Conservation (phyloP, 2,329 filamentous ascomycete species). For the Falciphora oryzae region DNA sequence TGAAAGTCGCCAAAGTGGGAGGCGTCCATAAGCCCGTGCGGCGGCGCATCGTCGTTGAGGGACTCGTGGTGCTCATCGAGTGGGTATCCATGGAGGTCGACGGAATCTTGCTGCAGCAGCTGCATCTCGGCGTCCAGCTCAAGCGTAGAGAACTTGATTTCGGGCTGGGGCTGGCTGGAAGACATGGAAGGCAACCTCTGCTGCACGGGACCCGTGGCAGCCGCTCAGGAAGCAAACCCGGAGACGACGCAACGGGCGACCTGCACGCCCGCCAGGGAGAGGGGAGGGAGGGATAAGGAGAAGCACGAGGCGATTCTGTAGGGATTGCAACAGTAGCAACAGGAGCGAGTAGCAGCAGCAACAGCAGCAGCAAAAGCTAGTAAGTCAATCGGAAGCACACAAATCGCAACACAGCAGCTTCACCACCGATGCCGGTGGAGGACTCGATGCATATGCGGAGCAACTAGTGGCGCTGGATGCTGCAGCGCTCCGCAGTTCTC, state of each 20-base stretch:
- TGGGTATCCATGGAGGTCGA: slow-evolving; percentile 30
- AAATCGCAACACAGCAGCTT: neutral
- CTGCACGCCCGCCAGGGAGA: neutral
- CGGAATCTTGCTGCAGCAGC: slow-evolving; percentile 24
- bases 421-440: slow-evolving; percentile 1
- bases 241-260: neutral
- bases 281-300: neutral
- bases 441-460: neutral
- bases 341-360: neutral
- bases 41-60: slow-evolving; percentile 24
- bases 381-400: neutral
- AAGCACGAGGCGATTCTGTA: neutral
- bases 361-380: too few species aligned
- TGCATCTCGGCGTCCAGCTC: slow-evolving; percentile 28
- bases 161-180: slow-evolving; percentile 27
- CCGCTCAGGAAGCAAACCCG: neutral
- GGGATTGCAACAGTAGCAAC: neutral
- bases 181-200: slow-evolving; percentile 30
- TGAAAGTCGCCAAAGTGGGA: slow-evolving; percentile 48
- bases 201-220: neutral
- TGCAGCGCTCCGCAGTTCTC: neutral
- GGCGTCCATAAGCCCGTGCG: slow-evolving; percentile 35
- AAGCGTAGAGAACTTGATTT: slow-evolving; percentile 27
- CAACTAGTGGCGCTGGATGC: neutral
- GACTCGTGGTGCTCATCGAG: slow-evolving; percentile 29